Percentiles rank a stretch among this genome's conserved stretches.
phyloP scores from a whole-genome alignment of 2,329 filamentous ascomycete genomes.

The Magnaporthiopsis incrustans region DNA sequence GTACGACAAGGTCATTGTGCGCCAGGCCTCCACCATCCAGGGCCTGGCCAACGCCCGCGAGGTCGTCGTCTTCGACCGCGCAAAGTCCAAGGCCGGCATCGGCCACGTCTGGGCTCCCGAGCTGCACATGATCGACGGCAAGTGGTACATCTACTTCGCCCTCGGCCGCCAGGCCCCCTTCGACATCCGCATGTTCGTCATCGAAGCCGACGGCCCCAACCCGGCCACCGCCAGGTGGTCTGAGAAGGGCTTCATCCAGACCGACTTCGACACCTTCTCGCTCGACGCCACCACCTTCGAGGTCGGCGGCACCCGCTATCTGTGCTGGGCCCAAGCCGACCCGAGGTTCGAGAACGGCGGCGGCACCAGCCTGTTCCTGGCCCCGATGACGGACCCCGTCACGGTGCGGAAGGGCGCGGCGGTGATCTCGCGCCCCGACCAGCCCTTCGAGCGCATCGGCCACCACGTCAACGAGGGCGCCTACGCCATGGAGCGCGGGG shows the following conservation, averaged over 20 bases:
- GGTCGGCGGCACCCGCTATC: conserved; percentile 20
- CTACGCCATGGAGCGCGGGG: conserved; percentile 11
- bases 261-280: conserved; percentile 23
- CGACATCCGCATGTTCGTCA: conserved; percentile 16
- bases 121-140: conserved; percentile 12
- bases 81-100: conserved; percentile 9
- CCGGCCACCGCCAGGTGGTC: conserved; percentile 20
- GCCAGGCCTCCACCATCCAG: conserved; percentile 12
- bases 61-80: conserved; percentile 11
- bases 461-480: conserved; percentile 14
- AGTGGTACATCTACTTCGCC: conserved; percentile 24
- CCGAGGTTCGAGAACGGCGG: conserved; percentile 17
- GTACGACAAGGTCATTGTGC: conserved; percentile 14
- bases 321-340: conserved; percentile 23
- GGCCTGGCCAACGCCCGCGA: conserved; percentile 12
- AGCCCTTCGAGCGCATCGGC: conserved; percentile 16
- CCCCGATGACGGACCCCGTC: conserved; percentile 20
- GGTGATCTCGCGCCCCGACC: conserved; percentile 16
- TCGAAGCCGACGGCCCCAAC: conserved; percentile 19
- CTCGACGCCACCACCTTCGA: conserved; percentile 22
- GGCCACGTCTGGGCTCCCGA: conserved; percentile 16
- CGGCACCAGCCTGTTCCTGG: conserved; percentile 17
- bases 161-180: conserved; percentile 16
- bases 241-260: conserved; percentile 20
- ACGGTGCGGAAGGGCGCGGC: conserved; percentile 14